These are phyloP conservation scores for Ceriops tagal DNA, from an alignment of 345 rosid genomes.

Conservation along the genomic window DNA sequence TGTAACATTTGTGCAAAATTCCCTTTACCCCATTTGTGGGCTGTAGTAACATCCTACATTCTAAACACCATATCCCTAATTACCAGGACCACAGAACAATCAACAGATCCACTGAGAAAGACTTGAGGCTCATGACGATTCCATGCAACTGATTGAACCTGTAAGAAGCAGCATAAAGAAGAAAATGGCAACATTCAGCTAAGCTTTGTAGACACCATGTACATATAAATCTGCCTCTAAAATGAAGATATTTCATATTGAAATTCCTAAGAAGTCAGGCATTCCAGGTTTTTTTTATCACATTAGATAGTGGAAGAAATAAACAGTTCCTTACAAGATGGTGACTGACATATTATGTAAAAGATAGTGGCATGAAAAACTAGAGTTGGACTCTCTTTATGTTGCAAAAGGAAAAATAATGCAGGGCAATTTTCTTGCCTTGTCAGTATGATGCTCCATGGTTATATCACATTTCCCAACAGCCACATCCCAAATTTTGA, in stretches of 20 bases:
- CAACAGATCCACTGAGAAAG: constrained; percentile 99
- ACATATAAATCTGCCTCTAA: background rate
- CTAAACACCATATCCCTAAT: constrained; percentile 6
- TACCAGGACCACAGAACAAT: constrained; percentile 87
- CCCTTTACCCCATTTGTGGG: background rate
- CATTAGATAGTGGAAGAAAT: background rate
- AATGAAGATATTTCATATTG: background rate
- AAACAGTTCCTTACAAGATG: too few species aligned
- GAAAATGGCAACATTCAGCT: constrained; percentile 6
- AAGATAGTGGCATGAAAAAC: too few species aligned
- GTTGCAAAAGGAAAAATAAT: background rate
- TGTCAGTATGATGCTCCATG: constrained; percentile 83
- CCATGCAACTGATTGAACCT: constrained; percentile 99
- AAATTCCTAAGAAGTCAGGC: background rate
- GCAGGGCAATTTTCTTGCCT: constrained; percentile 42
- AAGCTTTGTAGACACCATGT: background rate
- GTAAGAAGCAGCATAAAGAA: constrained; percentile 14
- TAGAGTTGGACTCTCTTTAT: background rate
- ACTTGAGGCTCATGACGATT: constrained; percentile 70
- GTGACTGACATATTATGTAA: too few species aligned
- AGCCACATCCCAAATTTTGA: constrained; percentile 88
- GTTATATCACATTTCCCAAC: constrained; percentile 70
- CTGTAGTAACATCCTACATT: background rate
- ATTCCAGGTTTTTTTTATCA: background rate
- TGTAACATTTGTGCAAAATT: background rate